A percentile compares a stretch with the other conserved stretches of the same genome.
Evolutionary conservation across 495 filamentous ascomycete genomes (phyloP).

Genomic region (Echria macrotheca): DNA sequence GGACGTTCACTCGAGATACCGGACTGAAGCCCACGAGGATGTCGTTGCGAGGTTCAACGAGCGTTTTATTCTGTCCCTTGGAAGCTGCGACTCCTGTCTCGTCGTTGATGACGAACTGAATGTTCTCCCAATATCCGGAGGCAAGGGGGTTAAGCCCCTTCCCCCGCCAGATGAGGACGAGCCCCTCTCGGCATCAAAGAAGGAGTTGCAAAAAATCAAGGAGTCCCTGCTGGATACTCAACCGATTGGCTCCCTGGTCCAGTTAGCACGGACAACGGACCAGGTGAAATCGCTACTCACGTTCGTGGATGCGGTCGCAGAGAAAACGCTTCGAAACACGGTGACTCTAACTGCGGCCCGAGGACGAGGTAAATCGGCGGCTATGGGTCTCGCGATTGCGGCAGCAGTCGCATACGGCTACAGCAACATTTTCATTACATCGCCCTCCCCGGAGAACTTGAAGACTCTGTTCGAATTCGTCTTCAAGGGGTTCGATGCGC

Average conservation of each 20-base stretch:
- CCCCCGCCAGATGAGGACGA: conserved; percentile 68
- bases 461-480: conserved; percentile 98
- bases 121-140: conserved; percentile 93
- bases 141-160: conserved; percentile 81
- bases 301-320: conserved; percentile 92
- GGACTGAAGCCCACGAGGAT: conserved; percentile 94
- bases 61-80: conserved; percentile 90
- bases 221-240: conserved; percentile 79
- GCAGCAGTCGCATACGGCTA: conserved; percentile 94
- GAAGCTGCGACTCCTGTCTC: conserved; percentile 87
- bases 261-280: conserved; percentile 82
- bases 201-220: conserved; percentile 82
- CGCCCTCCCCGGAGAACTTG: conserved; percentile 94
- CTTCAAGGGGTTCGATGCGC: conserved; percentile 95
- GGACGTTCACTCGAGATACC: conserved; percentile 95
- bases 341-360: conserved; percentile 90
- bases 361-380: conserved; percentile 95
- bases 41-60: conserved; percentile 97
- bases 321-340: conserved; percentile 91
- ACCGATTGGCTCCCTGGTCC: conserved; percentile 76
- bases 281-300: conserved; percentile 93
- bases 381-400: conserved; percentile 86
- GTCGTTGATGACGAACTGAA: conserved; percentile 98
- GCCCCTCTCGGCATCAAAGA: conserved; percentile 56
- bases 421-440: conserved; percentile 99